Evolutionary conservation across 768 basidiomycete genomes (phyloP), one percentile per base, ranked within the genome.

Genomic region (Phaffia australis): DNA sequence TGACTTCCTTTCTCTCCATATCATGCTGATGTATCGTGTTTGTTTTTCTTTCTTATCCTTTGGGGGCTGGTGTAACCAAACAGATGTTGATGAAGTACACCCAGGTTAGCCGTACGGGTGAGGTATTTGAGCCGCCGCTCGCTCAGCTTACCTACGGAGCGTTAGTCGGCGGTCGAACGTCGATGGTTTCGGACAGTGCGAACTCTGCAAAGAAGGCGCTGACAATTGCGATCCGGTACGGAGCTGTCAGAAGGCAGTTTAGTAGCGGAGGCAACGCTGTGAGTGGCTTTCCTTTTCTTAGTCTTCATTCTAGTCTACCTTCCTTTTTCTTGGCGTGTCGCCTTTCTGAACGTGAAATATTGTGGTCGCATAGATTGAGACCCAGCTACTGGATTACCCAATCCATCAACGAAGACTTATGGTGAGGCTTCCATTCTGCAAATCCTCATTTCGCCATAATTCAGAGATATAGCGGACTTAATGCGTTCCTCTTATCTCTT

Each of bases 51-150:
- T 19, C 48, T n/a, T n/a, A n/a, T n/a, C 11, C 4, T 42, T 42
- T 42, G 35, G 35, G 35, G 35, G 35, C 35, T 11, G 35, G 11
- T 11, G 35, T 4, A 5, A 5, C 52, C 9, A 15, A 23, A 15
- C 72, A 74, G 71, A 78, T 79, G 78, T 75, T 79, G 69, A 79
- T 79, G 78, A 79, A 79, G 73, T 77, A 79, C 69, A 77, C 77
- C 32, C 78, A 79, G 67, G 77, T 78, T 16, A 76, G 55, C 8
- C 47, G 67, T 21, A 51, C 55, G 14, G 67, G 67, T 2, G 62
- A 63, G 42, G 67, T 69, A 4, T 58, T 56, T n/a, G 62, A 69
- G 30, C 69, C 75, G 56, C 77, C 79, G 6, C 75, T 79, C 23
- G 77, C 77, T 9, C 79, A 79, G 70, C 70, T 79, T 48, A 79